A percentile compares a stretch with the other conserved stretches of the same genome.
These are phyloP conservation scores for Adansonia gregorii DNA, from an alignment of 441 rosid genomes.

Conservation along the genomic window DNA sequence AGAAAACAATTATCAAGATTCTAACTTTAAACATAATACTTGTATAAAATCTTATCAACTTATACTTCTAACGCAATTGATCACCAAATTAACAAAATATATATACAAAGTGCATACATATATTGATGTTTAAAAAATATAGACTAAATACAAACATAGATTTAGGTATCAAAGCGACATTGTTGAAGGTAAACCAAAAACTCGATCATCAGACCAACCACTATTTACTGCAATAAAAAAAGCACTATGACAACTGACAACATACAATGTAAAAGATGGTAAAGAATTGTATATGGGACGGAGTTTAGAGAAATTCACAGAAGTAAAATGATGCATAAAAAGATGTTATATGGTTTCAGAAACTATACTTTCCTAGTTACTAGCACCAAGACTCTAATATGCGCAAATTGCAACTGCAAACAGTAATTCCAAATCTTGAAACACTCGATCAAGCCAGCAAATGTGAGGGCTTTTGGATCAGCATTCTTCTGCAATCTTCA, in stretches of 20 bases:
- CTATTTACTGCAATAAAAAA: slow-evolving; percentile 13
- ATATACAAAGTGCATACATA: neutral
- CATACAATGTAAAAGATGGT: slow-evolving; percentile 2
- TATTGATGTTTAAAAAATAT: neutral
- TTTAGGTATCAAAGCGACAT: neutral
- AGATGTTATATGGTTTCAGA: slow-evolving; percentile 22
- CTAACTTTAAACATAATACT: too few relatives aligned
- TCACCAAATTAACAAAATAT: neutral
- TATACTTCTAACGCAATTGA: too few relatives aligned
- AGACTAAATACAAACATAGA: neutral
- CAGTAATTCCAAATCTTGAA: slow-evolving; percentile 6
- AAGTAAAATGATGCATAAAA: slow-evolving; percentile 12
- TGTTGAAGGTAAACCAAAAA: neutral
- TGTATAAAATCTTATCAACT: too few relatives aligned
- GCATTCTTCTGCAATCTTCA: slow-evolving; percentile 37
- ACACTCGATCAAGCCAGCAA: slow-evolving; percentile 7
- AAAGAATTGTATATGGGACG: slow-evolving; percentile 1
- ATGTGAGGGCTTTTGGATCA: neutral
- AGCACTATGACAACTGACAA: neutral
- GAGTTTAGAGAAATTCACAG: slow-evolving; percentile 10
- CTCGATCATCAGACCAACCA: slow-evolving; percentile 6
- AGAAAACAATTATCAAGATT: too few relatives aligned
- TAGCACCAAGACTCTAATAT: neutral
- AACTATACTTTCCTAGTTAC: slow-evolving; percentile 22
- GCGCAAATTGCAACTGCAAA: slow-evolving; percentile 7